Base-by-base conservation (phyloP, 2,329 filamentous ascomycete genomes). In the Aspergillus sp. region DNA sequence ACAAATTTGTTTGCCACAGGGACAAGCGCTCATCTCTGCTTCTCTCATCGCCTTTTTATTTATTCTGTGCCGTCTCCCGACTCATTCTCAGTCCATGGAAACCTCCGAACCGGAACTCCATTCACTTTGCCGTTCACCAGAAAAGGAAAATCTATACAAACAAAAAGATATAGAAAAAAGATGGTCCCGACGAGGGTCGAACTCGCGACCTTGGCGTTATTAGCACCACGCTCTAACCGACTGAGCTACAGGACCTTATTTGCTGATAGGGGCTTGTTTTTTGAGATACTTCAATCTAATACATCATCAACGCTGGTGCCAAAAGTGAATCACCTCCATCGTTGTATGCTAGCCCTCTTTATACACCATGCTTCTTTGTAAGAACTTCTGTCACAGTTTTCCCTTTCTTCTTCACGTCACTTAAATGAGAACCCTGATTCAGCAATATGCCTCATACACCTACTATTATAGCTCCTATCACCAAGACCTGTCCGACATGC, bases 221-320 rank as follows among this genome's bases (percentile, higher is more conserved):
- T 51, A 51, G 49, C 49, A 51, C 46, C 30, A 49, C 49, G 49
- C 49, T 51, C 49, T 51, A 51, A 51, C 49, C 49, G 30, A 51
- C 49, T 51, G 49, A 51, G 46, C 49, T 51, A 51, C 32, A 35
- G 38, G 49, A 51, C 49, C 47, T 9, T 47, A 10, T 52, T 41
- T 6, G 10, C 22, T n/a, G 20, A 19, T 19, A 19, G n/a, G n/a
- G n/a, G n/a, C n/a, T n/a, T n/a, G n/a, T n/a, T n/a, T n/a, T n/a
- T n/a, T n/a, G n/a, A n/a, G n/a, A n/a, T n/a, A n/a, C n/a, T n/a
- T n/a, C n/a, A n/a, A n/a, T n/a, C n/a, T n/a, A n/a, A n/a, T n/a
- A n/a, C n/a, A n/a, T n/a, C n/a, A n/a, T n/a, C n/a, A n/a, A n/a
- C n/a, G n/a, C n/a, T n/a, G n/a, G n/a, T n/a, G n/a, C 25, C 10